Evolutionary conservation across 768 basidiomycete species (phyloP).

Genomic region (Pleurotus tuber-regium): DNA sequence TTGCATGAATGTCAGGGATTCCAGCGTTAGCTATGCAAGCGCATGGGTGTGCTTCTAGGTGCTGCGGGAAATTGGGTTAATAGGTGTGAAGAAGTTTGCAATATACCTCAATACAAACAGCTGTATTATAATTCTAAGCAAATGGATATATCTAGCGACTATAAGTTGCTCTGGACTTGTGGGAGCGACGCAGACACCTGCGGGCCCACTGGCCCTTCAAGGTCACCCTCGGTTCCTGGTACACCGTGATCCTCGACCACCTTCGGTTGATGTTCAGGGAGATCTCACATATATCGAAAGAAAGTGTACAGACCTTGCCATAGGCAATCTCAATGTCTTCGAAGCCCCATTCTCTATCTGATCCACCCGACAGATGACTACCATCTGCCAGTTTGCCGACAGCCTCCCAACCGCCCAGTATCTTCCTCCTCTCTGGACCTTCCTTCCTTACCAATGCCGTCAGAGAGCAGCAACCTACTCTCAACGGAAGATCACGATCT

Average conservation of each 20-base stretch:
- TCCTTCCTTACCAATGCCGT: constrained; percentile 47
- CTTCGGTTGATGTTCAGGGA: constrained; percentile 28
- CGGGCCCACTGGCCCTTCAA: constrained; percentile 54
- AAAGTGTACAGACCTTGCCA: constrained; percentile 49
- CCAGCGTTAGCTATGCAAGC: constrained; percentile 96
- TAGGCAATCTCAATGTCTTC: constrained; percentile 62
- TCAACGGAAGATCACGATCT: constrained; percentile 47
- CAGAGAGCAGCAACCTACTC: constrained; percentile 76
- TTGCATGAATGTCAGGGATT: constrained; percentile 65
- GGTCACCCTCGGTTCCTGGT: constrained; percentile 61
- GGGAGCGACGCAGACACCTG: constrained; percentile 29
- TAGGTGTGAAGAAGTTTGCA: neutral
- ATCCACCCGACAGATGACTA: constrained; percentile 54
- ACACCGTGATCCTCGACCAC: constrained; percentile 70
- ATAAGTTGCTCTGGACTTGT: constrained; percentile 35
- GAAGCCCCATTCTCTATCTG: constrained; percentile 77
- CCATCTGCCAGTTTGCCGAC: constrained; percentile 52
- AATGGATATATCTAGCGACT: neutral
- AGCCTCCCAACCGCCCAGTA: constrained; percentile 46
- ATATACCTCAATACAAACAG: neutral
- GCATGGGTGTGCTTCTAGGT: constrained; percentile 69
- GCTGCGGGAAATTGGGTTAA: too few relatives aligned
- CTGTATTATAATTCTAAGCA: neutral
- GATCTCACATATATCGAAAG: neutral
- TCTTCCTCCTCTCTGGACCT: constrained; percentile 17